These are phyloP conservation scores for Phyllosticta capitalensis DNA, from an alignment of 2,329 filamentous ascomycete genomes.

Conservation along the genomic window DNA sequence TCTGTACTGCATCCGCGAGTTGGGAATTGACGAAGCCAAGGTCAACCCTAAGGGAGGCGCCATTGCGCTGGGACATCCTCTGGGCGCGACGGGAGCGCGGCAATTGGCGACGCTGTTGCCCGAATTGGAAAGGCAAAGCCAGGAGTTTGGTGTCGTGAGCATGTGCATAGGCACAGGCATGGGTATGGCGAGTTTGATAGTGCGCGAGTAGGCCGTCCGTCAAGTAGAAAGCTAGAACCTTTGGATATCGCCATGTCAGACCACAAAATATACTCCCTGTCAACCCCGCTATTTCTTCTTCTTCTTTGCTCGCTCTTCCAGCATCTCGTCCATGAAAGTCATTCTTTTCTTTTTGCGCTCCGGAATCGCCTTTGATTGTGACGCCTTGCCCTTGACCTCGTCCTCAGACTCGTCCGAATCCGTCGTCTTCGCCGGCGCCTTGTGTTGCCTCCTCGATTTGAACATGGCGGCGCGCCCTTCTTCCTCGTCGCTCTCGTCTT, in stretches of 20 bases:
- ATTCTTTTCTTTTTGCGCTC: conserved; percentile 14
- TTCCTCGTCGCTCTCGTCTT: conserved; percentile 30
- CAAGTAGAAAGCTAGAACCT: not conserved
- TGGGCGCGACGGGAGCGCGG: conserved; percentile 79
- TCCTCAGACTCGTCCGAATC: conserved; percentile 14
- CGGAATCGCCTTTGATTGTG: not conserved
- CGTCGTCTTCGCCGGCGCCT: conserved; percentile 1
- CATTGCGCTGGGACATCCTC: conserved; percentile 85
- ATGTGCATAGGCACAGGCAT: conserved; percentile 62
- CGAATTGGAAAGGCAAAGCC: conserved; percentile 55
- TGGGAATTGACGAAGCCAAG: conserved; percentile 58
- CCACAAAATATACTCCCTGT: conserved; percentile 11
- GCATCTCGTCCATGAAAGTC: conserved; percentile 47
- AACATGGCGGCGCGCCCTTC: conserved; percentile 27
- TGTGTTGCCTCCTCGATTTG: conserved; percentile 22
- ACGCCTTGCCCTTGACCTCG: conserved; percentile 11
- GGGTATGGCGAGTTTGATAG: conserved; percentile 36
- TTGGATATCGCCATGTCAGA: not conserved
- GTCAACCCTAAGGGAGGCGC: conserved; percentile 91
- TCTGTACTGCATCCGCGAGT: conserved; percentile 59
- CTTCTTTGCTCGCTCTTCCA: conserved; percentile 38
- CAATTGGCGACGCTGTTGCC: conserved; percentile 67
- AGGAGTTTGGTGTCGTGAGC: conserved; percentile 74
- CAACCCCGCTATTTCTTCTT: conserved; percentile 37
- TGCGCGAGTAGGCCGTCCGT: not conserved